Conservation (phyloP, 495 filamentous ascomycete species). For the Aspergillus carlsbadensis region DNA sequence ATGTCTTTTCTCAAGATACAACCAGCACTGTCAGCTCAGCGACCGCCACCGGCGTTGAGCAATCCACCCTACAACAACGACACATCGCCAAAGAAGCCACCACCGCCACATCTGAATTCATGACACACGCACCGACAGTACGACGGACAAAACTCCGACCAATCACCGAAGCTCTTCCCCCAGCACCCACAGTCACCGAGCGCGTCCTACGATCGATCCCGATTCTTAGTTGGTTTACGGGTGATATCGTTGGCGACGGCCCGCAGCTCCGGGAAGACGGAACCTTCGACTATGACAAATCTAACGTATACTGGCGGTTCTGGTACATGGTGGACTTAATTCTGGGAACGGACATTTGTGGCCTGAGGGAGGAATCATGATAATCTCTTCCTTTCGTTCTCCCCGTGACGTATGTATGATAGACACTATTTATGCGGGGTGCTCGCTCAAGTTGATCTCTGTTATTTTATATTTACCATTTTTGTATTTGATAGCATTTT, state of each 20-base stretch:
- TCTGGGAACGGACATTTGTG: constrained; percentile 50
- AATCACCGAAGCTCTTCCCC: constrained; percentile 59
- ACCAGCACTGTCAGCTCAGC: constrained; percentile 56
- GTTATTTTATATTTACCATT: not conserved
- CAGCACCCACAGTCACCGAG: constrained; percentile 60
- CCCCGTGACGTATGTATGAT: constrained; percentile 14
- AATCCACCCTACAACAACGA: constrained; percentile 40
- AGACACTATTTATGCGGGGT: constrained; percentile 9
- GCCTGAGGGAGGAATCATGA: constrained; percentile 49
- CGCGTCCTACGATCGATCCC: constrained; percentile 61
- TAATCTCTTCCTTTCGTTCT: not conserved
- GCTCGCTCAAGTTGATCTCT: not conserved
- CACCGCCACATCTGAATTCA: constrained; percentile 46
- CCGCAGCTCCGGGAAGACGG: constrained; percentile 76
- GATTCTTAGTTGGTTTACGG: constrained; percentile 66
- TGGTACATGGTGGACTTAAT: constrained; percentile 49
- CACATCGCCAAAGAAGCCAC: constrained; percentile 27
- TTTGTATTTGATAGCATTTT: constrained; percentile 6
- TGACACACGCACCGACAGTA: constrained; percentile 51
- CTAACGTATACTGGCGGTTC: constrained; percentile 74
- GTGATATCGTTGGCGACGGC: constrained; percentile 76
- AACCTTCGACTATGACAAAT: constrained; percentile 73
- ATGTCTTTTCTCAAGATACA: constrained; percentile 32
- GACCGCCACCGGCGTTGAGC: constrained; percentile 57
- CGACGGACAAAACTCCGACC: constrained; percentile 53